These are phyloP conservation scores for Nicotiana noctiflora DNA, from an alignment of 257 asterid genomes.

Conservation along the genomic window DNA sequence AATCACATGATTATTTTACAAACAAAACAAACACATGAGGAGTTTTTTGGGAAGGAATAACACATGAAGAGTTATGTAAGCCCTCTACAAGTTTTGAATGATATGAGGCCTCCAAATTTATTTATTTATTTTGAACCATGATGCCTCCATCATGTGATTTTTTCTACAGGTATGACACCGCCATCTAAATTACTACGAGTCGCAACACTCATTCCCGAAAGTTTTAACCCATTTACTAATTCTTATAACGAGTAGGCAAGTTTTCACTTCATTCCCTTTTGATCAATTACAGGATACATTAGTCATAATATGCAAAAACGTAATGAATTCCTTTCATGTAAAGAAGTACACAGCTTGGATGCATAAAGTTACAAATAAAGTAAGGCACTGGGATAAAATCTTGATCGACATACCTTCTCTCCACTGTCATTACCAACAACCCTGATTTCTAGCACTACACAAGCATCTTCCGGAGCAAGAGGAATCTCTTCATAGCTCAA, in stretches of 20 bases:
- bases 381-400: background rate
- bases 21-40: background rate
- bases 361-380: slow-evolving; percentile 7
- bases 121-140: background rate
- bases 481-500: slow-evolving; percentile 93
- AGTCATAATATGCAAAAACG: background rate
- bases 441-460: slow-evolving; percentile 93
- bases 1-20: background rate
- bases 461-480: slow-evolving; percentile 94
- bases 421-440: slow-evolving; percentile 99
- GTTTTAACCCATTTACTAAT: background rate
- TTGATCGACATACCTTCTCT: slow-evolving; percentile 70
- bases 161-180: background rate
- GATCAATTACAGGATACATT: background rate
- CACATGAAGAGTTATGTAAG: background rate
- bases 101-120: background rate
- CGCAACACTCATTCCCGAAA: background rate
- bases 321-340: background rate
- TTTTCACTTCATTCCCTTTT: slow-evolving; percentile 6
- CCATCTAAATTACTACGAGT: background rate
- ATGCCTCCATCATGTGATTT: background rate
- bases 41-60: background rate
- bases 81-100: background rate
- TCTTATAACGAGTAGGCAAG: slow-evolving; percentile 1
- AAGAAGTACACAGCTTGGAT: background rate